Evolutionary conservation across 495 filamentous ascomycete species (phyloP).

Genomic region (Bathelium albidoporum): DNA sequence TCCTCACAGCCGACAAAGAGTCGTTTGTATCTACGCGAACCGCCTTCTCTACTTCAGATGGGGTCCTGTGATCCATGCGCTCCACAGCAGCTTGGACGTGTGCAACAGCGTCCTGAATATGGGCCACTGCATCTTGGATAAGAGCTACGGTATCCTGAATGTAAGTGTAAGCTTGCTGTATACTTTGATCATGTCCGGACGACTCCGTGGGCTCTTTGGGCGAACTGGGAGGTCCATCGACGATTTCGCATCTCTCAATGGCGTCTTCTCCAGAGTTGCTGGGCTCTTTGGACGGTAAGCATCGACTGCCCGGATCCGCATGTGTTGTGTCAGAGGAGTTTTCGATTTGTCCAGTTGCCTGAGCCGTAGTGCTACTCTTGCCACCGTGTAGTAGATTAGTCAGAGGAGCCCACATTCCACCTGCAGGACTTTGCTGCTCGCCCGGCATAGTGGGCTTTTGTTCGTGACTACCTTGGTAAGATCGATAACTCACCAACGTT

Average conservation of each 20-base stretch:
- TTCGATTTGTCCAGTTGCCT: not conserved
- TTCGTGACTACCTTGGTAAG: not conserved
- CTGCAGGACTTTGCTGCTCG: not conserved
- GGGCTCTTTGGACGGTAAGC: not conserved
- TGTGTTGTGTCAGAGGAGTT: not conserved
- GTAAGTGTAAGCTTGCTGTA: not conserved
- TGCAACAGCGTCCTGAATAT: not conserved
- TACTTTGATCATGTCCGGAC: not conserved
- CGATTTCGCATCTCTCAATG: not conserved
- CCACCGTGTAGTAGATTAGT: not conserved
- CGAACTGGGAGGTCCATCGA: not conserved
- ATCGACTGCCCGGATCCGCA: not conserved
- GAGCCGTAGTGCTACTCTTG: not conserved
- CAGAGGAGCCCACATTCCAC: not conserved
- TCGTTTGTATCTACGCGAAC: not conserved
- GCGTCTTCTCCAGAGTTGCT: not conserved
- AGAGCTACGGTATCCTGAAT: not conserved
- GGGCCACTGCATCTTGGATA: not conserved
- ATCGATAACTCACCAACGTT: not conserved
- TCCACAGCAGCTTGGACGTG: not conserved
- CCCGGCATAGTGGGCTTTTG: not conserved
- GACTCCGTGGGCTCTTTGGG: not conserved
- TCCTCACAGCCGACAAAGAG: not conserved
- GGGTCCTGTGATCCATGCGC: not conserved
- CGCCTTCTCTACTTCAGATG: not conserved